A percentile compares a stretch with the other conserved stretches of the same genome.
These are phyloP conservation scores for Otatea glauca DNA, from an alignment of 176 grass and related monocot species.

Conservation along the genomic window DNA sequence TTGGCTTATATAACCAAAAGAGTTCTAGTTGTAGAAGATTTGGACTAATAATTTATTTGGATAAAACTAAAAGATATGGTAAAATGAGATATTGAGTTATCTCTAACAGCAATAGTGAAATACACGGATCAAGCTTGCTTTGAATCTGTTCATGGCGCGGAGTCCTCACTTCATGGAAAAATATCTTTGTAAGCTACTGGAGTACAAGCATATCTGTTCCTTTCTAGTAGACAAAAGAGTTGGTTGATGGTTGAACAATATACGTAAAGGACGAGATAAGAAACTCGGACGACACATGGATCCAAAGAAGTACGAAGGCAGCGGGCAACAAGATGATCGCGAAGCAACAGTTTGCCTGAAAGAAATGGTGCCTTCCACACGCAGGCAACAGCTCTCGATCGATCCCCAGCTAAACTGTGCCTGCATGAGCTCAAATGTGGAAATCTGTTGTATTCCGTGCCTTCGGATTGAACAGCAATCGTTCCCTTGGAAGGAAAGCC, in stretches of 20 bases:
- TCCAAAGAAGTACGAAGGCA: conserved; percentile 2
- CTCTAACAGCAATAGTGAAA: background rate
- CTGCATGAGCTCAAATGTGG: background rate
- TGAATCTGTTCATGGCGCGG: background rate
- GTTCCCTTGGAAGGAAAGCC: conserved; percentile 35
- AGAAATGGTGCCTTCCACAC: conserved; percentile 33
- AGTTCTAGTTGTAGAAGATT: too few species aligned
- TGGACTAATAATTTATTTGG: too few species aligned
- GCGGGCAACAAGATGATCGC: background rate
- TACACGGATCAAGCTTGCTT: background rate
- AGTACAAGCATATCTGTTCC: background rate
- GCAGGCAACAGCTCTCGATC: background rate
- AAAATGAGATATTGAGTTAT: too few species aligned
- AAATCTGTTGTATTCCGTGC: background rate
- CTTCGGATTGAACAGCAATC: background rate
- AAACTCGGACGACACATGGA: background rate
- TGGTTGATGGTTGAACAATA: background rate
- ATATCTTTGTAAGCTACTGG: background rate
- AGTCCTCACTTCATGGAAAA: background rate
- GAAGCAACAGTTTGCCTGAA: conserved; percentile 53
- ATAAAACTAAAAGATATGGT: too few species aligned
- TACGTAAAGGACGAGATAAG: background rate
- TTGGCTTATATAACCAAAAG: too few species aligned
- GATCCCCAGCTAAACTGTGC: background rate
- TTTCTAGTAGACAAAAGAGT: background rate